Percentiles rank a stretch among this genome's conserved stretches.
phyloP scores from a whole-genome alignment of 164 flowering plant species.

The Buxus sempervirens region DNA sequence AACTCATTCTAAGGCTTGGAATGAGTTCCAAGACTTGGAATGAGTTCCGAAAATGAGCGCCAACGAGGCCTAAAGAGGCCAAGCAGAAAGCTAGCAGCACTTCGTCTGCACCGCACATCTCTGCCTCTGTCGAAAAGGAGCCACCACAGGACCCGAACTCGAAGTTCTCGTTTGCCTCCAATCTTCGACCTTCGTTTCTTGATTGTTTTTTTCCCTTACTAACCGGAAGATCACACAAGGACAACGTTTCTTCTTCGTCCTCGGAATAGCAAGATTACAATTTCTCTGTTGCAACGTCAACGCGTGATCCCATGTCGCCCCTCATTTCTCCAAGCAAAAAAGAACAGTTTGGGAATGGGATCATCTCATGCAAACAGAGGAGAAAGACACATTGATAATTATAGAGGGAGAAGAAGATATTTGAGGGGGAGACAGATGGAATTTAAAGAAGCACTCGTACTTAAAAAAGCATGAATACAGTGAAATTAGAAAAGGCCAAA shows the following conservation, averaged over 20 bases:
- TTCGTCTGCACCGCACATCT: conserved; percentile 76
- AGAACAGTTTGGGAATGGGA: too few species aligned
- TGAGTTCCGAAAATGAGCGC: too few species aligned
- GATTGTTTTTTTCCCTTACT: background rate
- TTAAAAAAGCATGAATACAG: too few species aligned
- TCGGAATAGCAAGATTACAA: background rate
- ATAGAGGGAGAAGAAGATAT: too few species aligned
- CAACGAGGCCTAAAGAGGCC: too few species aligned
- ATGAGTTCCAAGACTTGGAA: too few species aligned
- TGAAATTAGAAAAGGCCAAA: background rate
- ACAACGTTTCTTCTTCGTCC: conserved; percentile 45
- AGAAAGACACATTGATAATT: too few species aligned
- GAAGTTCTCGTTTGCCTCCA: conserved; percentile 31
- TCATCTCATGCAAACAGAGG: too few species aligned
- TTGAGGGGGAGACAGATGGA: too few species aligned
- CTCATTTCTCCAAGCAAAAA: background rate
- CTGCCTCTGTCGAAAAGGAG: conserved; percentile 23
- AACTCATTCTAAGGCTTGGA: too few species aligned
- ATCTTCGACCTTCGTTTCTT: background rate
- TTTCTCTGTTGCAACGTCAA: conserved; percentile 5
- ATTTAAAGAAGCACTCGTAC: too few species aligned
- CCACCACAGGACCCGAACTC: conserved; percentile 43
- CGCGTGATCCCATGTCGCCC: background rate
- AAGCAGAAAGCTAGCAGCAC: too few species aligned
- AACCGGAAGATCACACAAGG: conserved; percentile 54